Conservation (phyloP, 176 grass and related monocot species). For the Miscanthus lutarioriparius region DNA sequence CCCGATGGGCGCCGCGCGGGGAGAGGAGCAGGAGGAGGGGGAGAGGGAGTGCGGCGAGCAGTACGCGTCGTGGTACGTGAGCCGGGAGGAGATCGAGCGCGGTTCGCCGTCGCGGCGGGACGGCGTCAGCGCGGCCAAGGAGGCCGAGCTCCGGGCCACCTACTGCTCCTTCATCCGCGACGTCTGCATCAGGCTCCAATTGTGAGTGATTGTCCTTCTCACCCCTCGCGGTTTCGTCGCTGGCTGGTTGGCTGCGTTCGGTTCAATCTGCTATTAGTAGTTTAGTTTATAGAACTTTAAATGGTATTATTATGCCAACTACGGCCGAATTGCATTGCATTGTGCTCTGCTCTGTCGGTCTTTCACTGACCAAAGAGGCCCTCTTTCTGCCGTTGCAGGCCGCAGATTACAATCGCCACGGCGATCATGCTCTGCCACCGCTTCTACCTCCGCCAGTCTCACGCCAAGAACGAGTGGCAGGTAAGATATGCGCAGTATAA, state of each 20-base stretch:
- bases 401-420: conserved; percentile 62
- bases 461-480: conserved; percentile 59
- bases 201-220: conserved; percentile 34
- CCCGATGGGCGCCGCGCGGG: background rate
- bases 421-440: conserved; percentile 71
- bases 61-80: conserved; percentile 40
- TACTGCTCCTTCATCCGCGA: conserved; percentile 68
- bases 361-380: background rate
- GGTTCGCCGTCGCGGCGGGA: conserved; percentile 61
- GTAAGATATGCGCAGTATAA: background rate
- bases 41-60: background rate
- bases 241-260: background rate
- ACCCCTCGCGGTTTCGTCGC: background rate
- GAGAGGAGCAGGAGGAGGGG: background rate
- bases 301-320: too few relatives aligned
- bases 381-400: conserved; percentile 38
- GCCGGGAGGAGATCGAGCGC: conserved; percentile 58
- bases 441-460: conserved; percentile 75
- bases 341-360: background rate
- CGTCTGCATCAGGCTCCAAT: conserved; percentile 42
- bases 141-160: conserved; percentile 56
- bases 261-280: background rate
- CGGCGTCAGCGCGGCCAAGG: conserved; percentile 46
- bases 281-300: too few relatives aligned
- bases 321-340: background rate